Evolutionary conservation across 140 eudicot genomes (phyloP).

Genomic region (Erigeron philadelphicus): DNA sequence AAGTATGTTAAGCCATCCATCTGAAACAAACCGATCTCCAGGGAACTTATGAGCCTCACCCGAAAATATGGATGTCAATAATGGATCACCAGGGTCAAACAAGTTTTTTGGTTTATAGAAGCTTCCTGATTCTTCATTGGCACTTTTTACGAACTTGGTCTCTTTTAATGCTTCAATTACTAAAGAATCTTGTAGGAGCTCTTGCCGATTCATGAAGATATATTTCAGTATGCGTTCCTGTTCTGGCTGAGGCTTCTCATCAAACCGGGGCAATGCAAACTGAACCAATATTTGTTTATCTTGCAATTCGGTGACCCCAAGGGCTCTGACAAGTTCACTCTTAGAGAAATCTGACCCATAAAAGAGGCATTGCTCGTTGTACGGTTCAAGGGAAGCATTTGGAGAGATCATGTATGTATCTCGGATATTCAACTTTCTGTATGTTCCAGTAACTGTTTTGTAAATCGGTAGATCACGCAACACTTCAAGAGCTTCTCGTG

Average conservation of each 20-base stretch:
- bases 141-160: slow-evolving; percentile 67
- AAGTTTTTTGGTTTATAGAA: slow-evolving; percentile 70
- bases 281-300: slow-evolving; percentile 73
- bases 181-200: slow-evolving; percentile 66
- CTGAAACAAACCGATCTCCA: slow-evolving; percentile 84
- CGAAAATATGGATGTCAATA: slow-evolving; percentile 69
- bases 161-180: slow-evolving; percentile 70
- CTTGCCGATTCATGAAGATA: slow-evolving; percentile 75
- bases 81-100: slow-evolving; percentile 73
- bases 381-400: slow-evolving; percentile 72
- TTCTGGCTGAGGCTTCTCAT: slow-evolving; percentile 64
- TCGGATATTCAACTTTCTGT: slow-evolving; percentile 46
- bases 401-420: slow-evolving; percentile 70
- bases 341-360: slow-evolving; percentile 49
- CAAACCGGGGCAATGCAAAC: slow-evolving; percentile 85
- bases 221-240: slow-evolving; percentile 79
- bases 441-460: slow-evolving; percentile 68
- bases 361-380: slow-evolving; percentile 66
- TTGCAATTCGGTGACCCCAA: slow-evolving; percentile 74
- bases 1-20: slow-evolving; percentile 79
- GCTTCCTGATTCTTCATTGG: slow-evolving; percentile 60
- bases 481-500: slow-evolving; percentile 71
- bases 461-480: slow-evolving; percentile 77
- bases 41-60: slow-evolving; percentile 81
- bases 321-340: slow-evolving; percentile 62